These are phyloP conservation scores for Lolium perenne DNA, from an alignment of 176 grass and related monocot species.

Conservation along the genomic window DNA sequence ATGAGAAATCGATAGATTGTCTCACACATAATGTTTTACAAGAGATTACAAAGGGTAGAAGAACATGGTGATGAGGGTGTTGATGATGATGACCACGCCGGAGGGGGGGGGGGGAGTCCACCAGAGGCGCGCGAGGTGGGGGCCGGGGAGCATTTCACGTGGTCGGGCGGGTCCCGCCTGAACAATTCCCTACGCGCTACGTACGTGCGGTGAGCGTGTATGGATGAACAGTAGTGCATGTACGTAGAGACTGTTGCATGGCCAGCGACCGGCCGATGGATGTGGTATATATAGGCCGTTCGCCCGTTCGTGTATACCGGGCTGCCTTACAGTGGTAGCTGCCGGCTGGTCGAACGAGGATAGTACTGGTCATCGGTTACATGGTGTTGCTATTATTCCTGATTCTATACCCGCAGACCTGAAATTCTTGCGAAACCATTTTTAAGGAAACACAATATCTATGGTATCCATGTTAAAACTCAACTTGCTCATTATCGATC, in stretches of 20 bases:
- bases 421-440: background rate
- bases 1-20: too few relatives aligned
- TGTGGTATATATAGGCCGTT: background rate
- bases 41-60: too few relatives aligned
- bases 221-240: slow-evolving; percentile 10
- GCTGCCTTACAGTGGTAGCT: background rate
- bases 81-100: too few relatives aligned
- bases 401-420: background rate
- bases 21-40: too few relatives aligned
- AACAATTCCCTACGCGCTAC: slow-evolving; percentile 46
- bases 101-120: too few relatives aligned
- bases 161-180: slow-evolving; percentile 66
- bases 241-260: background rate
- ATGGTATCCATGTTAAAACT: background rate
- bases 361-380: background rate
- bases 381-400: background rate
- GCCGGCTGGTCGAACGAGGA: background rate
- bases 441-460: background rate
- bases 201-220: background rate
- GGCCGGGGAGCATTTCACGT: slow-evolving; percentile 65
- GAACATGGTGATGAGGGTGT: too few relatives aligned
- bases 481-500: background rate
- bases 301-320: background rate
- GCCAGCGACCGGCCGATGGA: background rate
- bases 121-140: slow-evolving; percentile 46